phyloP scores from a whole-genome alignment of 805 yeast species.

The Barnettozyma californica region DNA sequence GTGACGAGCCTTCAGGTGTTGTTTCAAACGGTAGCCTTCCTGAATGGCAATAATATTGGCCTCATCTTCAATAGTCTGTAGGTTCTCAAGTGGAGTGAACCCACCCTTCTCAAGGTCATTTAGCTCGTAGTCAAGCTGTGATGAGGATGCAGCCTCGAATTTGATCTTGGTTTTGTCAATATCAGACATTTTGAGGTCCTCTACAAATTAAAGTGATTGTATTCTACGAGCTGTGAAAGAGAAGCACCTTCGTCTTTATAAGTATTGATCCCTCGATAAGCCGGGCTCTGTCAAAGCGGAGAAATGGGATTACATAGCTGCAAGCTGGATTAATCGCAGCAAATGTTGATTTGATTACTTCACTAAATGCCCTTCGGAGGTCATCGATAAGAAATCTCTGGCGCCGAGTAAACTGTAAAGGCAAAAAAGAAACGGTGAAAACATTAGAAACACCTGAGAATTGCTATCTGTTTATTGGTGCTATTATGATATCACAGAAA shows the following conservation, averaged over 20 bases:
- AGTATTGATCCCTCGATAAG: neutral
- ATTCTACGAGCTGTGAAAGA: too few relatives aligned
- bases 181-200: slow-evolving; percentile 2
- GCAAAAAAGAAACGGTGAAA: too few relatives aligned
- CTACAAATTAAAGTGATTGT: neutral
- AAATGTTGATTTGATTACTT: neutral
- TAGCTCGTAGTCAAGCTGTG: slow-evolving; percentile 2
- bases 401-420: neutral
- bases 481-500: too few relatives aligned
- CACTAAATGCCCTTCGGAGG: neutral
- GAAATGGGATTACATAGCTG: neutral
- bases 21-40: slow-evolving; percentile 6
- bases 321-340: neutral
- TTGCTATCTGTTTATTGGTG: too few relatives aligned
- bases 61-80: slow-evolving; percentile 2
- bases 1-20: slow-evolving; percentile 38
- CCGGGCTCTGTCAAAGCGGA: neutral
- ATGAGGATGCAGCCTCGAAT: slow-evolving; percentile 2
- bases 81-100: neutral
- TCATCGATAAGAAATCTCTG: neutral
- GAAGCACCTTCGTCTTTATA: neutral
- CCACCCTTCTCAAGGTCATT: slow-evolving; percentile 13
- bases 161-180: slow-evolving; percentile 4
- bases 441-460: too few relatives aligned
- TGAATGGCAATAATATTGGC: slow-evolving; percentile 8